Evolutionary conservation across 2,329 filamentous ascomycete species (phyloP), one percentile per base, ranked within the genome.

Genomic region (Ceratocystis diversiconidia): DNA sequence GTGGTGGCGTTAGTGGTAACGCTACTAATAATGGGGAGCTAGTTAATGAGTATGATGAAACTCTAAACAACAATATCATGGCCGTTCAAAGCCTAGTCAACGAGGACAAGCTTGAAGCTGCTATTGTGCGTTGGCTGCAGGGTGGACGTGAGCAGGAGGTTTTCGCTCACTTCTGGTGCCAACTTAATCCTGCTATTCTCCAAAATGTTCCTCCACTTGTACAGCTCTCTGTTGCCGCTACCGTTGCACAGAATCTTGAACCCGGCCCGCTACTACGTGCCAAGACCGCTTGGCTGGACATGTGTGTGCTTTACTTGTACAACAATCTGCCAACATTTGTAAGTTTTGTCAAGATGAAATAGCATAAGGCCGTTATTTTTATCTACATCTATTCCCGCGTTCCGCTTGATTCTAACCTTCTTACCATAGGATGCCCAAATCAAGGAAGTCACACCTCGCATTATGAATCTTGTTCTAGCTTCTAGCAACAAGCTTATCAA

Each of bases 61-160:
- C 90, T 70, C 75, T 84, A 63, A 76, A 80, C 50, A 76, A 79
- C 62, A 75, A 79, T 63, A 79, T 87, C 25, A 79, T 82, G 19
- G 76, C 79, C 28, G 85, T 92, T 67, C 83, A 85, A 62, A 75
- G 78, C 61, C 76, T 85, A 55, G 84, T 94, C 75, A 78, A 80
- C 44, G 79, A 81, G 36, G 82, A 82, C 25, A 80, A 82, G 44
- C 80, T 81, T 65, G 85, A 88, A 71, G 80, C 82, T 64, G 85
- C 83, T 52, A 79, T 86, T 72, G 79, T 87, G 66, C 81, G 82
- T 68, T 88, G 85, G 85, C 80, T 88, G 65, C 85, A 88, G 73
- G 81, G 80, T 69, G 80, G 79, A 17, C 79, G 82, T 43, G 81
- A 85, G 72, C 79, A 85, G 67, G 82, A 85, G 68, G 80, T 88